phyloP scores from a whole-genome alignment of 1,139 yeast genomes.

The Blastobotrys indianensis region DNA sequence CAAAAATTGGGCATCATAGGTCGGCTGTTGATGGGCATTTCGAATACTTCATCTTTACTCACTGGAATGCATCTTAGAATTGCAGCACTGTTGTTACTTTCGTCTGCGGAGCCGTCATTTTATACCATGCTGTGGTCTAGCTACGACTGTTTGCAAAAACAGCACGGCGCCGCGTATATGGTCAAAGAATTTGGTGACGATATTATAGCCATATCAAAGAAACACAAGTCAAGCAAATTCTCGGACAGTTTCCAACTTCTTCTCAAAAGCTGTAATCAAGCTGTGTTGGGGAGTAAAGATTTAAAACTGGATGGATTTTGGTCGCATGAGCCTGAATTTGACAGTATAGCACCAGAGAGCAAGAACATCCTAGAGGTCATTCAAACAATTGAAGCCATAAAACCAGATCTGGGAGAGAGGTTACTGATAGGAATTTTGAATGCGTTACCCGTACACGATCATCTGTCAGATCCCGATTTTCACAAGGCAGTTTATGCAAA shows the following conservation, averaged over 20 bases:
- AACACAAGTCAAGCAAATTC: slow-evolving; percentile 7
- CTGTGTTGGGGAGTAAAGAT: slow-evolving; percentile 6
- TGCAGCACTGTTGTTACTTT: slow-evolving; percentile 15
- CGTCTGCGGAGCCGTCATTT: slow-evolving; percentile 12
- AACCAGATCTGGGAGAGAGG: slow-evolving; percentile 2
- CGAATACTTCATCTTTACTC: slow-evolving; percentile 16
- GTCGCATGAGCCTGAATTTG: slow-evolving; percentile 7
- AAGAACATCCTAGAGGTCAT: slow-evolving; percentile 2
- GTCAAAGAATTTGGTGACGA: slow-evolving; percentile 14
- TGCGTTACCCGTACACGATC: slow-evolving; percentile 9
- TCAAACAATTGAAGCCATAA: slow-evolving; percentile 7
- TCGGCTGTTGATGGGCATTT: slow-evolving; percentile 17
- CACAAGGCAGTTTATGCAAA: slow-evolving; percentile 6
- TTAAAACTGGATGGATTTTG: slow-evolving; percentile 6
- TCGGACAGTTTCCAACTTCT: slow-evolving; percentile 11
- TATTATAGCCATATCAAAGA: slow-evolving; percentile 11
- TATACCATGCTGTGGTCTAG: slow-evolving; percentile 15
- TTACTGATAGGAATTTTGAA: slow-evolving; percentile 7
- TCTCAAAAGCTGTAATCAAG: slow-evolving; percentile 10
- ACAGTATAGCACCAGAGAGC: slow-evolving; percentile 5
- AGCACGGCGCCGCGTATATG: slow-evolving; percentile 7
- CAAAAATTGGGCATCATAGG: slow-evolving; percentile 17
- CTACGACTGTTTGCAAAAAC: slow-evolving; percentile 15
- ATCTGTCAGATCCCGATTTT: slow-evolving; percentile 7
- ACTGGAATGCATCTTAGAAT: slow-evolving; percentile 18